Percentiles rank a stretch among this genome's conserved stretches.
These are phyloP conservation scores for Typha latifolia DNA, from an alignment of 176 grass and related monocot species.

Conservation along the genomic window DNA sequence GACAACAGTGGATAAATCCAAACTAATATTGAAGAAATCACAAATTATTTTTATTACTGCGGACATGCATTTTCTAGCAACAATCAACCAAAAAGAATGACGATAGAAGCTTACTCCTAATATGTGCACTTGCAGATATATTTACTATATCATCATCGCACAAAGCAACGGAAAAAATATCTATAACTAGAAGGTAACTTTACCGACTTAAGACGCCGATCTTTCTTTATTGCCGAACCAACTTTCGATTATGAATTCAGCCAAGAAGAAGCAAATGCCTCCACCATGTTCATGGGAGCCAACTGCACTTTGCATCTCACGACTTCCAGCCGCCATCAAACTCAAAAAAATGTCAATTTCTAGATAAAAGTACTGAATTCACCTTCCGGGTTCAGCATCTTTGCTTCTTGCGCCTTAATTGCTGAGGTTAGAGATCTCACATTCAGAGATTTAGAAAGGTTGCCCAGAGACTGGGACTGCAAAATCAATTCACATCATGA, in stretches of 20 bases:
- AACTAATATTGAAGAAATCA: too few relatives aligned
- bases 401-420: conserved; percentile 79
- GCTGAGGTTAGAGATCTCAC: conserved; percentile 37
- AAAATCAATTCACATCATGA: too few relatives aligned
- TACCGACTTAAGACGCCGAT: neutral
- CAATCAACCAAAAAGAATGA: too few relatives aligned
- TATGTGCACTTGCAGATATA: too few relatives aligned
- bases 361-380: conserved; percentile 9
- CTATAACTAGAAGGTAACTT: neutral
- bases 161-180: neutral
- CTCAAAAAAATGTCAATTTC: neutral
- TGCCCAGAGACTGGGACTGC: conserved; percentile 53
- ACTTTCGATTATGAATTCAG: neutral
- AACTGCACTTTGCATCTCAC: neutral
- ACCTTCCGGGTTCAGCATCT: conserved; percentile 50
- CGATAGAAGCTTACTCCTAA: too few relatives aligned
- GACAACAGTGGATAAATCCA: too few relatives aligned
- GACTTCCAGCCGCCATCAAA: neutral
- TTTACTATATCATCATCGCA: neutral
- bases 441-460: conserved; percentile 72
- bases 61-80: too few relatives aligned
- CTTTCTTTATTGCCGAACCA: neutral
- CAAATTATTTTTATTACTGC: too few relatives aligned
- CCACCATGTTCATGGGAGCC: neutral
- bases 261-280: neutral